phyloP scores from a whole-genome alignment of 805 yeast species.

The Candida railenensis region DNA sequence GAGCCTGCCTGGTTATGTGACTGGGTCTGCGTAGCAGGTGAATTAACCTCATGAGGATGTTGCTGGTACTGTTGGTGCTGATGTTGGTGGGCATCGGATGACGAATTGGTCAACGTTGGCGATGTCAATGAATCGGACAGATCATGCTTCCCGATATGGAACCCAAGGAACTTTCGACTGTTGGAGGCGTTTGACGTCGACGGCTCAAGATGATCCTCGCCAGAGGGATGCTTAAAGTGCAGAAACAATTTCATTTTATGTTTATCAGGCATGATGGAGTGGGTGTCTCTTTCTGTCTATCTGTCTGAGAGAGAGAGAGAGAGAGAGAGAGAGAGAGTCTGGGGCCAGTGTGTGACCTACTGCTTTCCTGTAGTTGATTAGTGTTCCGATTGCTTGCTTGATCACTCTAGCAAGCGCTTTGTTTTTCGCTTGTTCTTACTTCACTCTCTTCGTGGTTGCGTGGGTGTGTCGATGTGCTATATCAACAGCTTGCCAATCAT shows the following conservation, averaged over 20 bases:
- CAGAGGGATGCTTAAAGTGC: conserved; percentile 32
- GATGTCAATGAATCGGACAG: conserved; percentile 34
- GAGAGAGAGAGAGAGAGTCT: too few species aligned
- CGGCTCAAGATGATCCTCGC: conserved; percentile 23
- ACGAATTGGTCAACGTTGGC: conserved; percentile 34
- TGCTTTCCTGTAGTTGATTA: too few species aligned
- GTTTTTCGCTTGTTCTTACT: neutral
- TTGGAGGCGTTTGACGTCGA: conserved; percentile 31
- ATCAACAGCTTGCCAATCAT: neutral
- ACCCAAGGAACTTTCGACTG: conserved; percentile 35
- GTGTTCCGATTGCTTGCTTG: neutral
- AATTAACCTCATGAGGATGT: conserved; percentile 6
- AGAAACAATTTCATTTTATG: conserved; percentile 41
- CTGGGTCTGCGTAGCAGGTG: conserved; percentile 4
- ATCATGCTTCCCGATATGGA: conserved; percentile 42
- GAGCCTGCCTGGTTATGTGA: neutral
- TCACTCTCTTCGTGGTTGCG: neutral
- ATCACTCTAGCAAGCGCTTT: neutral
- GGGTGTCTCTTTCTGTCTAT: too few species aligned
- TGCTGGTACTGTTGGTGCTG: conserved; percentile 7
- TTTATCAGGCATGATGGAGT: conserved; percentile 44
- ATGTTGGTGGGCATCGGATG: conserved; percentile 19
- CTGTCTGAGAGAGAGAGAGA: too few species aligned
- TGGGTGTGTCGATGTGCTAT: neutral
- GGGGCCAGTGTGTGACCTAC: too few species aligned